phyloP scores from a whole-genome alignment of 1,139 yeast species.

The Geotrichum restrictum region DNA sequence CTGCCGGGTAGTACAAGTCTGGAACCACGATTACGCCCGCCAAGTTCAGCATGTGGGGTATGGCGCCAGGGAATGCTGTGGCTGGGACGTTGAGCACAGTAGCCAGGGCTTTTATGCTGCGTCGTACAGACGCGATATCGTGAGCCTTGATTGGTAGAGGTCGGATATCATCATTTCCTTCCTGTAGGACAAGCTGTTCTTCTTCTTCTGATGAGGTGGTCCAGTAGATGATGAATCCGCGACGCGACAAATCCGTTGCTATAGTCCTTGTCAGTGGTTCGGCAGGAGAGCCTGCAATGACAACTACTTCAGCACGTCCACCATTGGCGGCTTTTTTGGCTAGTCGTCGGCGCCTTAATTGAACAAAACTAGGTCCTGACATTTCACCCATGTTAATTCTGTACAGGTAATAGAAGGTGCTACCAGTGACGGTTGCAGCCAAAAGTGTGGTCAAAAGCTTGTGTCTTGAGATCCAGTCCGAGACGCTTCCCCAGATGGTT shows the following conservation, averaged over 20 bases:
- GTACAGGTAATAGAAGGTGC: constrained; percentile 27
- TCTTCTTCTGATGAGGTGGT: constrained; percentile 67
- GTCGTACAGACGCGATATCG: constrained; percentile 34
- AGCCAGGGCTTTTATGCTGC: constrained; percentile 43
- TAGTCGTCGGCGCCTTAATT: constrained; percentile 41
- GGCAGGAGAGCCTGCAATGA: constrained; percentile 71
- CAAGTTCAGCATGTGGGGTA: constrained; percentile 51
- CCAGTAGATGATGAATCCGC: constrained; percentile 78
- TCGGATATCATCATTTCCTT: constrained; percentile 52
- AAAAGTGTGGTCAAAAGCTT: constrained; percentile 29
- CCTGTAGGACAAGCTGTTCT: constrained; percentile 53
- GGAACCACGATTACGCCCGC: constrained; percentile 62
- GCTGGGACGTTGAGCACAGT: constrained; percentile 44
- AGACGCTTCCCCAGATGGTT: constrained; percentile 24
- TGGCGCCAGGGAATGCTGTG: constrained; percentile 49
- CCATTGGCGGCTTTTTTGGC: constrained; percentile 66
- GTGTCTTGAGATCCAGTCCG: constrained; percentile 33
- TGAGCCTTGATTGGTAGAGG: constrained; percentile 51
- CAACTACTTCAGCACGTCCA: constrained; percentile 67
- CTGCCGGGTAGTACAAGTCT: constrained; percentile 60
- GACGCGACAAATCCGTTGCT: constrained; percentile 66
- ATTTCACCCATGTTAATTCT: constrained; percentile 19
- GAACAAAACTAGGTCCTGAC: constrained; percentile 20
- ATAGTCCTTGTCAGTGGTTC: constrained; percentile 69
- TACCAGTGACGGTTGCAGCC: constrained; percentile 27